A percentile compares a stretch with the other conserved stretches of the same genome.
Conservation (phyloP, 345 rosid species). For the Gynandropsis gynandra region DNA sequence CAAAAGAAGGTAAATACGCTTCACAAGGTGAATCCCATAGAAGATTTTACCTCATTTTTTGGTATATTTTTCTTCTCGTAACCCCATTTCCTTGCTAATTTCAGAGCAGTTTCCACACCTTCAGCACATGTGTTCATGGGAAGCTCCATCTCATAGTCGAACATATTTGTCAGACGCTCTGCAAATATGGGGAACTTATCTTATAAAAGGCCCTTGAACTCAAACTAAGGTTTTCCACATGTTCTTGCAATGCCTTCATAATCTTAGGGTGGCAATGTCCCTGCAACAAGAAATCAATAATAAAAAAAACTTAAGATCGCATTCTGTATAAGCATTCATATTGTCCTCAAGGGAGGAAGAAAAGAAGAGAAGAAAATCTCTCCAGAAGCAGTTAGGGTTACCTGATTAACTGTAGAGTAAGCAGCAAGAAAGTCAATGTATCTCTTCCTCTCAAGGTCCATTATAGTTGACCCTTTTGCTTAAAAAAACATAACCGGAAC, state of each 20-base stretch:
- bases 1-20: too few relatives aligned
- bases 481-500: constrained; percentile 87
- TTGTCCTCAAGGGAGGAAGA: too few relatives aligned
- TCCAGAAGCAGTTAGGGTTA: constrained; percentile 9
- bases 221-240: constrained; percentile 72
- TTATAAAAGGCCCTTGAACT: too few relatives aligned
- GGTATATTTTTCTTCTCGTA: too few relatives aligned
- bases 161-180: constrained; percentile 67
- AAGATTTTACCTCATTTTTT: constrained; percentile 55
- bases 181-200: too few relatives aligned
- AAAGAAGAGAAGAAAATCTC: too few relatives aligned
- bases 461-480: constrained; percentile 71
- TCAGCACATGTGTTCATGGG: constrained; percentile 99
- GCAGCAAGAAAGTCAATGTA: constrained; percentile 91
- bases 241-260: constrained; percentile 68
- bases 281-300: constrained; percentile 28
- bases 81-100: constrained; percentile 98
- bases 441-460: constrained; percentile 92
- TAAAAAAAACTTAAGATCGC: background rate
- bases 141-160: constrained; percentile 92
- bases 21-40: background rate
- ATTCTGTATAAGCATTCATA: too few relatives aligned
- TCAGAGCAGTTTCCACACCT: constrained; percentile 93
- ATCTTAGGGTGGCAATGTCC: constrained; percentile 98
- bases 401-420: constrained; percentile 96